Evolutionary conservation across 2,329 filamentous ascomycete genomes (phyloP).

Genomic region (Ramichloridium luteum): DNA sequence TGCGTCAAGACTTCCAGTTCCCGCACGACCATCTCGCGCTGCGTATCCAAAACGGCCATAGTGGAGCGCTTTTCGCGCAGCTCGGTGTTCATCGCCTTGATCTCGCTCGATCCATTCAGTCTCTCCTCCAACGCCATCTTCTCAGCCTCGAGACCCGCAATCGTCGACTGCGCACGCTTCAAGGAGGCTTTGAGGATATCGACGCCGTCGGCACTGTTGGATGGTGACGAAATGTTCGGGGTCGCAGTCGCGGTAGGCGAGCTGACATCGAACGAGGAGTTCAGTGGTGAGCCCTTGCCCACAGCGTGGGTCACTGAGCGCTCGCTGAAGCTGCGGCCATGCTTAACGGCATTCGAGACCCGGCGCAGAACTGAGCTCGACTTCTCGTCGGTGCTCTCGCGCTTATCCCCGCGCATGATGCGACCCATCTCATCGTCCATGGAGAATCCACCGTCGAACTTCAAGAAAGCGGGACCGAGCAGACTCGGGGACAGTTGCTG

Average conservation of each 20-base stretch:
- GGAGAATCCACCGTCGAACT: slow-evolving; percentile 68
- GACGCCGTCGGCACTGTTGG: slow-evolving; percentile 10
- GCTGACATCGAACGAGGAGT: slow-evolving; percentile 29
- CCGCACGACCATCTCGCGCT: slow-evolving; percentile 88
- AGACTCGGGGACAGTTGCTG: slow-evolving; percentile 19
- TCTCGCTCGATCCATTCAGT: slow-evolving; percentile 47
- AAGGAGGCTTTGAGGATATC: slow-evolving; percentile 13
- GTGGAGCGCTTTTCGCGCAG: slow-evolving; percentile 89
- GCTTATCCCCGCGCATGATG: slow-evolving; percentile 59
- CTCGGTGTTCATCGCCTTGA: slow-evolving; percentile 73
- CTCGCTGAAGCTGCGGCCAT: slow-evolving; percentile 78
- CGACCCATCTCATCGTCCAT: slow-evolving; percentile 93
- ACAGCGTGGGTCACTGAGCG: slow-evolving; percentile 23
- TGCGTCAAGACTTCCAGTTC: slow-evolving; percentile 83
- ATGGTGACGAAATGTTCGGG: slow-evolving; percentile 14
- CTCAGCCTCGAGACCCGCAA: slow-evolving; percentile 75
- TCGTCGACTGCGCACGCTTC: slow-evolving; percentile 26
- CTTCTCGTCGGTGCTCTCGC: slow-evolving; percentile 3
- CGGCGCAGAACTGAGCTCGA: slow-evolving; percentile 66
- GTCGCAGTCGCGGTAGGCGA: slow-evolving; percentile 15
- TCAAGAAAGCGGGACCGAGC: slow-evolving; percentile 27
- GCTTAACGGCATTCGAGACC: slow-evolving; percentile 86
- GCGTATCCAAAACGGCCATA: slow-evolving; percentile 83
- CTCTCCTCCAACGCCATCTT: slow-evolving; percentile 45
- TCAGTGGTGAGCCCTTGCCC: slow-evolving; percentile 24